phyloP scores from a whole-genome alignment of 805 yeast species.

The Brettanomyces naardenensis region DNA sequence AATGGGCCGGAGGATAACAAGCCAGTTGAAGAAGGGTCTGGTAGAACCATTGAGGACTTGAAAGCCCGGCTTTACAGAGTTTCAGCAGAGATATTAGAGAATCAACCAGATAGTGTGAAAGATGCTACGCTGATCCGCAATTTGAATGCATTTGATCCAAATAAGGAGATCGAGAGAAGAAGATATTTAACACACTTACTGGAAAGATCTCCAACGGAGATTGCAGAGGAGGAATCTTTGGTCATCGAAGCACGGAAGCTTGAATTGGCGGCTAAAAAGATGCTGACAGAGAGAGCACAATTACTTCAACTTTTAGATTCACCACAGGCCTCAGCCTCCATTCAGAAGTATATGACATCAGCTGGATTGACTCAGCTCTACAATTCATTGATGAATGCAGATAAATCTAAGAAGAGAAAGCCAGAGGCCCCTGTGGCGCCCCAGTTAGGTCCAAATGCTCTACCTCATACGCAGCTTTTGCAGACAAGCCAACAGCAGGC shows the following conservation, averaged over 20 bases:
- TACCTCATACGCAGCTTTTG: conserved; percentile 33
- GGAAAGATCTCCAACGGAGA: conserved; percentile 87
- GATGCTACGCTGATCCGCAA: conserved; percentile 46
- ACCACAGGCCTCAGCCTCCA: conserved; percentile 72
- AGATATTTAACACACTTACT: conserved; percentile 69
- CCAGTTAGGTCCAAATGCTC: conserved; percentile 47
- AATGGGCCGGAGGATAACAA: background rate
- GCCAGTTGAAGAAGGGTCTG: background rate
- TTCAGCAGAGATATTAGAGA: conserved; percentile 44
- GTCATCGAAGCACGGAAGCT: conserved; percentile 89
- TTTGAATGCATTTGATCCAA: conserved; percentile 56
- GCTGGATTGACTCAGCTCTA: conserved; percentile 87
- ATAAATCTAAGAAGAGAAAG: conserved; percentile 52
- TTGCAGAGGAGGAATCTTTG: conserved; percentile 94
- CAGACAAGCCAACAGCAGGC: conserved; percentile 13
- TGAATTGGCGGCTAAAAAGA: conserved; percentile 86
- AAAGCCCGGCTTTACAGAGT: conserved; percentile 75
- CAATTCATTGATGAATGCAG: conserved; percentile 62
- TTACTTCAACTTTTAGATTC: conserved; percentile 75
- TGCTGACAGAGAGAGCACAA: conserved; percentile 74
- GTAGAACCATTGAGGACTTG: conserved; percentile 65
- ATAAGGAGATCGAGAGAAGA: conserved; percentile 72
- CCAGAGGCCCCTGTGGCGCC: conserved; percentile 50
- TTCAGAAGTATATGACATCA: conserved; percentile 70
- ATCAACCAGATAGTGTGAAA: conserved; percentile 29